Evolutionary conservation across 345 rosid genomes (phyloP), one percentile per base, ranked within the genome.

Genomic region (Citrus glauca): DNA sequence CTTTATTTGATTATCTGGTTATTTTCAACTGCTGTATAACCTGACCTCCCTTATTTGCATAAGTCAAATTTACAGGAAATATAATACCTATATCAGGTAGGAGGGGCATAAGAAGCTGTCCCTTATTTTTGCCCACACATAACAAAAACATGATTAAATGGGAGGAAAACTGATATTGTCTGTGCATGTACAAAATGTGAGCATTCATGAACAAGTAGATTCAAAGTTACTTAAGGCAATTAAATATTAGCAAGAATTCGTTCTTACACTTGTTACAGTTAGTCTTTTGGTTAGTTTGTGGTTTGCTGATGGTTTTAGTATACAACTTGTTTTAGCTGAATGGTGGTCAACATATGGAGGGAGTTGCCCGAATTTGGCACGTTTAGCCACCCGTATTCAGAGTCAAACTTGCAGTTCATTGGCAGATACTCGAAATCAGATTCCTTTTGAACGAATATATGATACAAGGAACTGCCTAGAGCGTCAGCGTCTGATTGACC

Each of bases 271-370:
- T 69, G 45, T 24, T 42, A 28, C 19, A 37, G 24, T 20, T 37
- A 57, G 42, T 28, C 65, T 32, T 66, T 81, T 82, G 28, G 53
- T 60, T 30, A 33, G 30, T 60, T 69, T 45, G 55, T 16, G 33
- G 63, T 48, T 67, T 16, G 66, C 69, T 69, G 68, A 82, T 71
- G 53, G 66, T 50, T 19, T 66, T 40, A 6, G 9, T 37, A 17
- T 56, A 19, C 25, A 79, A 35, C 55, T 73, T 86, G 63, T 73
- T 84, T 38, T 75, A 96, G 99, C 88, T 79, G 99, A 96, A 80
- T 94, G 99, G 99, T 96, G 99, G 99, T 88, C 92, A 75, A 88
- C 97, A 10, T 94, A 91, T 80, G 98, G 97, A 66, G 98, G 95
- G 80, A 88, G 93, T 75, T 94, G 99, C 84, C 92, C 94, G 65